Evolutionary conservation across 1,139 yeast species (phyloP), one percentile per base, ranked within the genome.

Genomic region (Eremothecium gossypii): DNA sequence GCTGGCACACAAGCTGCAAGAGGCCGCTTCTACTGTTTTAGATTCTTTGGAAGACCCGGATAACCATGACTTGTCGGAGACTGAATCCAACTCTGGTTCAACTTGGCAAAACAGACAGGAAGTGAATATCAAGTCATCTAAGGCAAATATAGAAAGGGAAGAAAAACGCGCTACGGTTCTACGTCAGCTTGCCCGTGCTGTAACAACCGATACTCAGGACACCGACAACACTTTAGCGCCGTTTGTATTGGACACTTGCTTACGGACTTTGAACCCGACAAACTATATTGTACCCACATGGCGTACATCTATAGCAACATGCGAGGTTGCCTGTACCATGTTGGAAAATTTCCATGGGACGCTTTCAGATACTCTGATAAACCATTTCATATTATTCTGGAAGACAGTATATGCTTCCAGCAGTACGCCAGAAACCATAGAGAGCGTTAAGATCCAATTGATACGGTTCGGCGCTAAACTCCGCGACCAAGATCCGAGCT

Each of bases 391-490:
- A 8, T 33, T 44, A 2, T 40, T 58, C 4, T 71, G 74, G 70
- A 40, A 43, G 3, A 41, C 42, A 0, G 39, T 64, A 2, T 53
- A 55, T 28, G 35, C 38, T 2, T 45, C 53, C 6, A 73, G 77
- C 52, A 64, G 73, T 11, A 53, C 54, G 6, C 66, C 65, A 31
- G 71, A 70, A 36, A 73, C 74, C 37, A 74, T 80, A 43, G 93
- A 83, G 52, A 74, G 71, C 49, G 85, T 82, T 2, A 71, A 80
- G 45, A 61, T 80, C 17, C 79, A 77, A 41, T 58, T 71, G 26
- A 65, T 69, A 47, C 59, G 66, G 32, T 58, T 66, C 12, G 75
- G 66, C 1, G 57, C 55, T 2, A 45, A 52, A 1, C 41, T 71
- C 30, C 44, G 53, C 5, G 44, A 38, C 1, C 41, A 53, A 4